These are phyloP conservation scores for Lumnitzera littorea DNA, from an alignment of 345 rosid genomes.

Conservation along the genomic window DNA sequence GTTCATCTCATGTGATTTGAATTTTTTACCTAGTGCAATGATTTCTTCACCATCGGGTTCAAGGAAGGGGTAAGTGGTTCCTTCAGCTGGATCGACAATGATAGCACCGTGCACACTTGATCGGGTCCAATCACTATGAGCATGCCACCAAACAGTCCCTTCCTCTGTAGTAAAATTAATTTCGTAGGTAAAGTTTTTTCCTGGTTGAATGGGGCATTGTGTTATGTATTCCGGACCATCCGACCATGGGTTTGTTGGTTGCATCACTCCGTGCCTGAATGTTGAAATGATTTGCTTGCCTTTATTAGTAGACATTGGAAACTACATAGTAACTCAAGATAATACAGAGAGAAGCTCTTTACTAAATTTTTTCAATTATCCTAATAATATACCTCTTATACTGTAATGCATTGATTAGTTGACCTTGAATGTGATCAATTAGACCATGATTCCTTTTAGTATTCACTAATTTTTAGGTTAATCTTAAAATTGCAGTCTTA, in stretches of 20 bases:
- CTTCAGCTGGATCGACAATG: conserved; percentile 2
- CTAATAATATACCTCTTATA: too few relatives aligned
- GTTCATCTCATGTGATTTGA: not conserved
- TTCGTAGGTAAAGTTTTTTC: conserved; percentile 7
- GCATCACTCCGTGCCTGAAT: conserved; percentile 11
- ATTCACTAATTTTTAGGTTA: too few relatives aligned
- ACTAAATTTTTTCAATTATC: too few relatives aligned
- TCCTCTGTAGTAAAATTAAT: conserved; percentile 1
- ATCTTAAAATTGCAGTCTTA: too few relatives aligned
- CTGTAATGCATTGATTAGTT: too few relatives aligned
- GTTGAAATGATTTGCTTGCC: too few relatives aligned
- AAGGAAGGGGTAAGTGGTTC: conserved; percentile 3
- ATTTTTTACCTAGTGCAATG: not conserved
- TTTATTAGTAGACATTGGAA: too few relatives aligned
- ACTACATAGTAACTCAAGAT: too few relatives aligned
- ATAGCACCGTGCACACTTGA: conserved; percentile 6
- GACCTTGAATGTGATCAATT: too few relatives aligned
- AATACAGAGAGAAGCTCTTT: too few relatives aligned
- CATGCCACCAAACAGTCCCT: conserved; percentile 12
- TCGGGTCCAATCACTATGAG: conserved; percentile 9
- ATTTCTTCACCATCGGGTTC: conserved; percentile 9
- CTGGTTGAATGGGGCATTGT: conserved; percentile 6
- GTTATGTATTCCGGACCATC: conserved; percentile 11
- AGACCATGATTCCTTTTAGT: too few relatives aligned
- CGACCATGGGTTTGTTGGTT: conserved; percentile 9